Conservation (phyloP, 2,329 filamentous ascomycete genomes). For the Alternaria atra region DNA sequence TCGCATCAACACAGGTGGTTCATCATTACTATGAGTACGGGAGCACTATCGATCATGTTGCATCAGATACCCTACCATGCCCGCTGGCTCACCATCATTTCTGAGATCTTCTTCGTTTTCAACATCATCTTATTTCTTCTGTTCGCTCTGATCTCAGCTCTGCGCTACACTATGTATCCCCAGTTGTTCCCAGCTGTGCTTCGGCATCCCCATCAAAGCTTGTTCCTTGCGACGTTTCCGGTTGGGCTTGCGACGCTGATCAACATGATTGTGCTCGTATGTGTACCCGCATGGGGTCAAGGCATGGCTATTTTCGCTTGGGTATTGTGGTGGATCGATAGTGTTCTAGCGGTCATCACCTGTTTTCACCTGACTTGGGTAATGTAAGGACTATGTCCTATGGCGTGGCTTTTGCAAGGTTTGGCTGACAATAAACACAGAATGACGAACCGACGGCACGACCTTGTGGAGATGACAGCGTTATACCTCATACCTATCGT, state of each 20-base stretch:
- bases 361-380: too few relatives aligned
- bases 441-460: slow-evolving; percentile 5
- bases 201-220: slow-evolving; percentile 62
- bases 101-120: too few relatives aligned
- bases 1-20: too few relatives aligned
- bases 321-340: slow-evolving; percentile 58
- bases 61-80: slow-evolving; percentile 70
- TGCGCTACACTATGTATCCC: too few relatives aligned
- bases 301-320: slow-evolving; percentile 57
- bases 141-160: too few relatives aligned
- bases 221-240: slow-evolving; percentile 71
- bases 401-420: too few relatives aligned
- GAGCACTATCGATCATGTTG: slow-evolving; percentile 23
- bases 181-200: too few relatives aligned
- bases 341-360: slow-evolving; percentile 34
- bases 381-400: too few relatives aligned
- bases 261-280: slow-evolving; percentile 68
- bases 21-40: too few relatives aligned
- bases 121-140: too few relatives aligned
- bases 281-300: slow-evolving; percentile 64
- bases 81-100: too few relatives aligned
- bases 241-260: slow-evolving; percentile 73
- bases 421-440: too few relatives aligned
- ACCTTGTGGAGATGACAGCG: slow-evolving; percentile 62
- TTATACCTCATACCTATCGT: slow-evolving; percentile 70